phyloP scores from a whole-genome alignment of 306 rosid species.

The Prunus davidiana region DNA sequence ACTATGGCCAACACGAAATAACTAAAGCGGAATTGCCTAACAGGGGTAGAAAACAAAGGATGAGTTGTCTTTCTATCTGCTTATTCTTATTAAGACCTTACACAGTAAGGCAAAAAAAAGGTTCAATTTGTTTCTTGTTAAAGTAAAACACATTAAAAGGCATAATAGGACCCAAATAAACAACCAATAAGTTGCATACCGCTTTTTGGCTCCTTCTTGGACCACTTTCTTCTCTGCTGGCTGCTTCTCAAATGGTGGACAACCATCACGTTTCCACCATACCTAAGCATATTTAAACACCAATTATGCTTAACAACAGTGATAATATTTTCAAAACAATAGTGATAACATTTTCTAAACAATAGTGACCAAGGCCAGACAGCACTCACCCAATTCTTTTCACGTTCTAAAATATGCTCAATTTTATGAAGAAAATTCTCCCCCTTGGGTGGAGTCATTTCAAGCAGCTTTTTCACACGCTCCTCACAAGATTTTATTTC shows the following conservation, averaged over 20 bases:
- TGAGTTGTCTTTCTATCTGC: background rate
- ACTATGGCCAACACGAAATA: background rate
- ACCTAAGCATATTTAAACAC: constrained; percentile 44
- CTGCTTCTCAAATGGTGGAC: constrained; percentile 89
- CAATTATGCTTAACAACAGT: constrained; percentile 6
- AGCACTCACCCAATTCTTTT: constrained; percentile 86
- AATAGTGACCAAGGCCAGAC: constrained; percentile 11
- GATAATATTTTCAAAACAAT: background rate
- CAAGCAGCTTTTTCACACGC: constrained; percentile 79
- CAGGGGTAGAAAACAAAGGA: background rate
- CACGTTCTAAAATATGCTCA: constrained; percentile 91
- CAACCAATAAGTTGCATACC: constrained; percentile 46
- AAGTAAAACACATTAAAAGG: background rate
- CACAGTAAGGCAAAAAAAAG: background rate
- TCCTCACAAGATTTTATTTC: constrained; percentile 82
- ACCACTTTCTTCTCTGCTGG: constrained; percentile 60
- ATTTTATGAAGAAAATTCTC: constrained; percentile 68
- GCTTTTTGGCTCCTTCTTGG: constrained; percentile 75
- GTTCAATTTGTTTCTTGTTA: too few species aligned
- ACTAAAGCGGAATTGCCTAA: background rate
- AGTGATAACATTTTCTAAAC: background rate
- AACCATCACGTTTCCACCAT: constrained; percentile 99
- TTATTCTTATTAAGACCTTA: background rate
- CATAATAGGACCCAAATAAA: background rate
- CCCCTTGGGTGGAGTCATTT: constrained; percentile 91